phyloP scores from a whole-genome alignment of 2,329 filamentous ascomycete species.

The Periconia digitata region DNA sequence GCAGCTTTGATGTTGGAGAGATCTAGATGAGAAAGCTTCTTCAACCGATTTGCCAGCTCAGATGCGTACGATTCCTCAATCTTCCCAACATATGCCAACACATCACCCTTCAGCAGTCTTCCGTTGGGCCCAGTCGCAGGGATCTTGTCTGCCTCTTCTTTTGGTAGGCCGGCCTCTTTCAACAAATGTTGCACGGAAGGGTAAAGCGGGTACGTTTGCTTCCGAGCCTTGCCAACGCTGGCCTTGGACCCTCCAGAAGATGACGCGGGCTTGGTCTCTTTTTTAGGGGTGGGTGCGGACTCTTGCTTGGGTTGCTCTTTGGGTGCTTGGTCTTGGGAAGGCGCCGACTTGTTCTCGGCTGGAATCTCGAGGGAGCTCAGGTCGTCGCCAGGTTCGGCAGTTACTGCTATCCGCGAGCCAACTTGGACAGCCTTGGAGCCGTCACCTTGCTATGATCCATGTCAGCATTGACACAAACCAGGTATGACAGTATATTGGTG shows the following conservation, averaged over 20 bases:
- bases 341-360: slow-evolving; percentile 60
- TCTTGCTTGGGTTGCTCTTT: slow-evolving; percentile 33
- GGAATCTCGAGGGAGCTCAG: slow-evolving; percentile 73
- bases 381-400: slow-evolving; percentile 82
- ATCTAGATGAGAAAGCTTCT: slow-evolving; percentile 80
- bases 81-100: slow-evolving; percentile 83
- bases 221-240: slow-evolving; percentile 53
- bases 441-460: slow-evolving; percentile 55
- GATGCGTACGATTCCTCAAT: slow-evolving; percentile 73
- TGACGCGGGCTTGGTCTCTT: slow-evolving; percentile 33
- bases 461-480: slow-evolving; percentile 8
- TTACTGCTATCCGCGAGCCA: slow-evolving; percentile 77
- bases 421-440: slow-evolving; percentile 78
- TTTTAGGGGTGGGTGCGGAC: slow-evolving; percentile 29
- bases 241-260: slow-evolving; percentile 33
- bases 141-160: slow-evolving; percentile 77
- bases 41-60: slow-evolving; percentile 69
- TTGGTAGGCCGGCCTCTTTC: slow-evolving; percentile 74
- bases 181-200: slow-evolving; percentile 85
- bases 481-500: background rate
- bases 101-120: slow-evolving; percentile 90
- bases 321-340: slow-evolving; percentile 35
- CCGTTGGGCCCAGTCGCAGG: slow-evolving; percentile 84
- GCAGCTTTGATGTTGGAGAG: slow-evolving; percentile 92
- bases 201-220: slow-evolving; percentile 71